phyloP scores from a whole-genome alignment of 2,329 filamentous ascomycete genomes.

The Botrytis cinerea region DNA sequence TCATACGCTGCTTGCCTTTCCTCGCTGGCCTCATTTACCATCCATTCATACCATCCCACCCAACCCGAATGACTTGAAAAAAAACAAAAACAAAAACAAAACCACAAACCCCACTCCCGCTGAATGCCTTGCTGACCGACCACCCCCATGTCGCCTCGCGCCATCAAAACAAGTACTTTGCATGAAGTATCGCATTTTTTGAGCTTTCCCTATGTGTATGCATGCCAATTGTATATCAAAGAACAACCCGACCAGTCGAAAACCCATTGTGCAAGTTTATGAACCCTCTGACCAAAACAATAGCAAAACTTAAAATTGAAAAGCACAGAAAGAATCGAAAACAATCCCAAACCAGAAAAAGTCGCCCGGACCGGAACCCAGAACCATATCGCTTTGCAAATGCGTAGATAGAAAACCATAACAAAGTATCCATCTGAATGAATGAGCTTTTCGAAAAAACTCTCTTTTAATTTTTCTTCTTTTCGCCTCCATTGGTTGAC shows the following conservation, averaged over 20 bases:
- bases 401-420: constrained; percentile 36
- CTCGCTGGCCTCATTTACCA: constrained; percentile 17
- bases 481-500: constrained; percentile 17
- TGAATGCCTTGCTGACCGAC: constrained; percentile 14
- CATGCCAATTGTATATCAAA: constrained; percentile 27
- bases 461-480: constrained; percentile 21
- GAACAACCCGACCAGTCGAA: constrained; percentile 20
- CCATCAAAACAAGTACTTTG: constrained; percentile 21
- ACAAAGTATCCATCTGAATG: constrained; percentile 30
- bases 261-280: constrained; percentile 25
- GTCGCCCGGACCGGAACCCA: constrained; percentile 25
- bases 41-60: constrained; percentile 16
- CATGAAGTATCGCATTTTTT: constrained; percentile 14
- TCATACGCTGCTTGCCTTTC: constrained; percentile 15
- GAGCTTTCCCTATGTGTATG: constrained; percentile 24
- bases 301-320: constrained; percentile 11
- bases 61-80: neutral
- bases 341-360: constrained; percentile 28
- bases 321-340: constrained; percentile 17
- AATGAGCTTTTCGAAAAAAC: constrained; percentile 22
- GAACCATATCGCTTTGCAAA: constrained; percentile 36
- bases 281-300: constrained; percentile 24
- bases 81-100: constrained; percentile 7
- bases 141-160: constrained; percentile 13
- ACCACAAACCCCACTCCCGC: constrained; percentile 16